A percentile compares a stretch with the other conserved stretches of the same genome.
Evolutionary conservation across 805 yeast genomes (phyloP).

Genomic region (Priceomyces haplophilus): DNA sequence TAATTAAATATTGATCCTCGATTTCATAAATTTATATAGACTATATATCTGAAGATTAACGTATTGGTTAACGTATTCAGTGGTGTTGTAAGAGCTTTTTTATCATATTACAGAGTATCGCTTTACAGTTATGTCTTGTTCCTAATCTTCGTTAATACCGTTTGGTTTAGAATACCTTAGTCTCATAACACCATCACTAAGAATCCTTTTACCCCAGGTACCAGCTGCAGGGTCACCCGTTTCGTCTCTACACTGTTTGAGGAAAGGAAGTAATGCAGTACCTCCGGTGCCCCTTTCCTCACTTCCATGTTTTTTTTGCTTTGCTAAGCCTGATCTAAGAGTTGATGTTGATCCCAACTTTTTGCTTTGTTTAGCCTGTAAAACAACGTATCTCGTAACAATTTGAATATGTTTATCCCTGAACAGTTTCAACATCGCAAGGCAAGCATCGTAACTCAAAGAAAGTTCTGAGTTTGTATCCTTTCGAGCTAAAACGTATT

Average conservation of each 20-base stretch:
- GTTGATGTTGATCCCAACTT: slow-evolving; percentile 57
- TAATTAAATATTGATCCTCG: too few species aligned
- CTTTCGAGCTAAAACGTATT: slow-evolving; percentile 51
- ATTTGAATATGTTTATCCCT: slow-evolving; percentile 92
- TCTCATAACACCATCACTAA: slow-evolving; percentile 53
- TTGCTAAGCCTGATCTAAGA: slow-evolving; percentile 64
- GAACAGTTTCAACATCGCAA: slow-evolving; percentile 83
- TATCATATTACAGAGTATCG: neutral
- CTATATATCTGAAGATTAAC: too few species aligned
- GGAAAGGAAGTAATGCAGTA: slow-evolving; percentile 83
- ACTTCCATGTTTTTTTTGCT: slow-evolving; percentile 42
- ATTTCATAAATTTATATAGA: too few species aligned
- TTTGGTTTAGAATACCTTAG: slow-evolving; percentile 38
- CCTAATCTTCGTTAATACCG: slow-evolving; percentile 38
- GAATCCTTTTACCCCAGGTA: slow-evolving; percentile 77
- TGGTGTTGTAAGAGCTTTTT: too few species aligned
- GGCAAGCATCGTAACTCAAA: slow-evolving; percentile 79
- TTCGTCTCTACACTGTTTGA: slow-evolving; percentile 94
- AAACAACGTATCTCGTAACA: slow-evolving; percentile 79
- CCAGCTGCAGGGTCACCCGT: slow-evolving; percentile 94
- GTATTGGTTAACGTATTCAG: too few species aligned
- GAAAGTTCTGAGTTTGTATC: slow-evolving; percentile 51
- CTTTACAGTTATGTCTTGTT: neutral
- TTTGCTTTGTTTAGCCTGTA: slow-evolving; percentile 64
- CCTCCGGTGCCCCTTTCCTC: slow-evolving; percentile 90